These are phyloP conservation scores for Samsoniella hepiali DNA, from an alignment of 2,329 filamentous ascomycete species.

Conservation along the genomic window DNA sequence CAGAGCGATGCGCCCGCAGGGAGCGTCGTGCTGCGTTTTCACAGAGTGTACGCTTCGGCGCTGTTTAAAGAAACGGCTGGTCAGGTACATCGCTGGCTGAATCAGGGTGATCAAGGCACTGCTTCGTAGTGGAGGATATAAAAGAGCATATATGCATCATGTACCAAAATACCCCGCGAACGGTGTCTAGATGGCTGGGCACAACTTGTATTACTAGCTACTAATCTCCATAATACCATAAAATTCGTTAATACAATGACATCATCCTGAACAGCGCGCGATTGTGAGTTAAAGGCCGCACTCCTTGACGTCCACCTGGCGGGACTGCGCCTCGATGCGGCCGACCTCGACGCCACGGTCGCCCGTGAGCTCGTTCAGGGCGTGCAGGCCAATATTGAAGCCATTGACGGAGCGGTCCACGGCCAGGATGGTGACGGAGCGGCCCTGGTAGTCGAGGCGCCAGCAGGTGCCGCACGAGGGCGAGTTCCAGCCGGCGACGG, in stretches of 20 bases:
- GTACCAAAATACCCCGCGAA: not conserved
- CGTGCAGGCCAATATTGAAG: constrained; percentile 56
- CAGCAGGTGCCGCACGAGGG: constrained; percentile 58
- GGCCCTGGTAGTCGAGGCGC: constrained; percentile 49
- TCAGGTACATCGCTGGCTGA: not conserved
- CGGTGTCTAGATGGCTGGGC: not conserved
- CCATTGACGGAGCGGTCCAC: constrained; percentile 50
- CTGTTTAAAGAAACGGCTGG: constrained; percentile 12
- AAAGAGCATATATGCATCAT: not conserved
- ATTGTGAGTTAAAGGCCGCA: constrained; percentile 39
- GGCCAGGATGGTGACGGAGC: constrained; percentile 52
- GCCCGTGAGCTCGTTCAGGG: constrained; percentile 55
- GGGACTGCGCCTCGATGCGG: constrained; percentile 47
- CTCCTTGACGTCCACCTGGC: constrained; percentile 40
- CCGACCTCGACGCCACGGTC: constrained; percentile 49
- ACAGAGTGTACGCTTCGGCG: constrained; percentile 1
- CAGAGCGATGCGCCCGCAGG: not conserved
- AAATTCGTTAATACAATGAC: not conserved
- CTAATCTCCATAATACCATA: not conserved
- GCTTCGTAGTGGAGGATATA: not conserved
- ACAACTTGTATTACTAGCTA: constrained; percentile 2
- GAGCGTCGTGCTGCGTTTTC: not conserved
- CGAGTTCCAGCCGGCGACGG: constrained; percentile 55
- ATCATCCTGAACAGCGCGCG: not conserved
- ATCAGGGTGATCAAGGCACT: not conserved